Evolutionary conservation across 768 basidiomycete species (phyloP).

Genomic region (Scleroderma citrinum): DNA sequence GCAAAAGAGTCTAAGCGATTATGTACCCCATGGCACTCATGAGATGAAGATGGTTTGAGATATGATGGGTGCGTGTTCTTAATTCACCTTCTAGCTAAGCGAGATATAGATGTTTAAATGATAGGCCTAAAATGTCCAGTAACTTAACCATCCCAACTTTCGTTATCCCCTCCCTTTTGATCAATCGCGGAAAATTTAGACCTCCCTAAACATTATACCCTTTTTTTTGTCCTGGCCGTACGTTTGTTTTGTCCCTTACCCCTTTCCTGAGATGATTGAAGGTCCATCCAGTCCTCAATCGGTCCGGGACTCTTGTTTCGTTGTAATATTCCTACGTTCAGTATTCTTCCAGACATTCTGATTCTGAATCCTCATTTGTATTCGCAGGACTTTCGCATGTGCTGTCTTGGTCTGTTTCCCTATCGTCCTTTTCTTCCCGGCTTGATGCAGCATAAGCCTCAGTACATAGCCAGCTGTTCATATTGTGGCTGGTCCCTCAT

Average conservation of each 20-base stretch:
- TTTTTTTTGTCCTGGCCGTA: not conserved
- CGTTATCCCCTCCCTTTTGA: not conserved
- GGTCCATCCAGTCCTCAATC: too few relatives aligned
- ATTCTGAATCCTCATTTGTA: not conserved
- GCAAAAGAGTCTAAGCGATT: slow-evolving; percentile 43
- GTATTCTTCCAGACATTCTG: not conserved
- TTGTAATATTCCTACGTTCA: not conserved
- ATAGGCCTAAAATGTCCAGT: too few relatives aligned
- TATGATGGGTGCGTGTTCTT: not conserved
- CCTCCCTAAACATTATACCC: not conserved
- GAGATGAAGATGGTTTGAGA: not conserved
- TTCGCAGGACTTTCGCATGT: not conserved
- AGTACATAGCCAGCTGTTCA: too few relatives aligned
- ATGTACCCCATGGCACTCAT: slow-evolving; percentile 7
- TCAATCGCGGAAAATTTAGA: not conserved
- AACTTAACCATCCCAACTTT: too few relatives aligned
- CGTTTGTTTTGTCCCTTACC: not conserved
- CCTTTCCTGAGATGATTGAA: too few relatives aligned
- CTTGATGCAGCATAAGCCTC: too few relatives aligned
- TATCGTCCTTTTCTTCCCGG: too few relatives aligned
- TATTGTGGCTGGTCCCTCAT: too few relatives aligned
- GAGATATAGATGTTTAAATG: too few relatives aligned
- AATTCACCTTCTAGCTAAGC: too few relatives aligned
- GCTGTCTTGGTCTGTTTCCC: not conserved
- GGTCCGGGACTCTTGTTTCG: not conserved